Percentiles rank a stretch among this genome's conserved stretches.
Conservation (phyloP, 768 basidiomycete species). For the Lentinula edodes region DNA sequence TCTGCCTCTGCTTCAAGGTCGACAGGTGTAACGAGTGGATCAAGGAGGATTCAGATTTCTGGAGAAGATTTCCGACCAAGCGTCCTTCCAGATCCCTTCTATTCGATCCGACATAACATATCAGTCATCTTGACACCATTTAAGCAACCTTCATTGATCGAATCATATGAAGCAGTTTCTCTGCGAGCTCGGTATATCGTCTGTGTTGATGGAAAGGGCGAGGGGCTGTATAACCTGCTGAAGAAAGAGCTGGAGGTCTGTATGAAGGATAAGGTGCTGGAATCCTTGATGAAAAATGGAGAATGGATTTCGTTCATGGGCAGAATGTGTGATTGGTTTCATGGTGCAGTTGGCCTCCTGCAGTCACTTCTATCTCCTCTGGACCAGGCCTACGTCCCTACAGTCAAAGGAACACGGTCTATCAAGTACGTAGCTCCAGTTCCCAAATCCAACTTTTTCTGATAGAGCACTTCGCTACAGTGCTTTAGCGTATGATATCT, state of each 20-base stretch:
- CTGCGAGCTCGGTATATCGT: conserved; percentile 53
- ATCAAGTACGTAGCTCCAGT: conserved; percentile 37
- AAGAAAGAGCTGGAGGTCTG: conserved; percentile 57
- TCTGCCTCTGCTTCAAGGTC: conserved; percentile 61
- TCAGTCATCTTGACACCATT: neutral
- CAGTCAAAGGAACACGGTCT: conserved; percentile 27
- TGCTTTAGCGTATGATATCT: conserved; percentile 52
- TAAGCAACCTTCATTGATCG: neutral
- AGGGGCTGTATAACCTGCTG: conserved; percentile 52
- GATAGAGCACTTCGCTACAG: conserved; percentile 21
- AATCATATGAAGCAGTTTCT: conserved; percentile 48
- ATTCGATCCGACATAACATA: neutral
- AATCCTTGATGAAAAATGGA: conserved; percentile 25
- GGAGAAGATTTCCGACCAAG: conserved; percentile 23
- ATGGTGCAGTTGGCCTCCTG: conserved; percentile 58
- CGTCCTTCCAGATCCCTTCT: conserved; percentile 24
- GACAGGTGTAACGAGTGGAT: conserved; percentile 23
- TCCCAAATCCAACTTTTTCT: neutral
- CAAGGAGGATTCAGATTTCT: conserved; percentile 43
- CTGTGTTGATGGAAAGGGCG: conserved; percentile 44
- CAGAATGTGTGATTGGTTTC: conserved; percentile 55
- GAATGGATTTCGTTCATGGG: conserved; percentile 60
- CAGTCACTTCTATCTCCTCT: conserved; percentile 64
- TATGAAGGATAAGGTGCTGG: conserved; percentile 19
- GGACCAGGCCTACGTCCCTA: conserved; percentile 58